Percentiles rank a stretch among this genome's conserved stretches.
Conservation (phyloP, 257 asterid species). For the Lantana camara region DNA sequence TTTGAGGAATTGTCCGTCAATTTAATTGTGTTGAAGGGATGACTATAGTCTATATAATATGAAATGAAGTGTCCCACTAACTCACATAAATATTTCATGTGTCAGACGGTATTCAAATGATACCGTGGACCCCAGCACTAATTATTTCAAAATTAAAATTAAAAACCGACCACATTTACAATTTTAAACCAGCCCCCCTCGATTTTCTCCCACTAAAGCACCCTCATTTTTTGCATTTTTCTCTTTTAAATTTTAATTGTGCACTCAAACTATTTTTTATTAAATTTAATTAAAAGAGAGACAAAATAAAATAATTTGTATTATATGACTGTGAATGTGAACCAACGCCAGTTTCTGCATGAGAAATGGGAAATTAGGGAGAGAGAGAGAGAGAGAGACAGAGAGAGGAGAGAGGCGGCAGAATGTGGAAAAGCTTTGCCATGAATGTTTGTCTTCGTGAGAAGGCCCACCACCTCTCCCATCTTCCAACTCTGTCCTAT, state of each 20-base stretch:
- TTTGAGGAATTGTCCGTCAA: no score
- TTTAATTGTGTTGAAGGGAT: no score
- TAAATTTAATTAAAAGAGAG: no score
- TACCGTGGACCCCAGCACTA: no score
- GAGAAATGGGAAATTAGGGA: neutral
- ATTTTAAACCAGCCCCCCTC: neutral
- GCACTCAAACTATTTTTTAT: no score
- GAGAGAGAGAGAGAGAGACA: neutral
- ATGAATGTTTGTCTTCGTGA: constrained; percentile 38
- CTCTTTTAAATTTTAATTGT: neutral
- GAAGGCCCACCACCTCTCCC: constrained; percentile 27
- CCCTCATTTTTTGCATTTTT: neutral
- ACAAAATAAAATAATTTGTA: no score
- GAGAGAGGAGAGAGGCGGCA: neutral
- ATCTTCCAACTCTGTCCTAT: constrained; percentile 26
- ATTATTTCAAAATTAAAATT: no score
- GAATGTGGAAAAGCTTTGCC: constrained; percentile 23
- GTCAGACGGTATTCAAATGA: no score
- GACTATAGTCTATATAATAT: no score
- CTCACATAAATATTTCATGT: no score
- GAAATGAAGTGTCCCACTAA: no score
- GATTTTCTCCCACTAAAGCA: neutral
- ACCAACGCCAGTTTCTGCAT: neutral
- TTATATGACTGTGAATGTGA: neutral
- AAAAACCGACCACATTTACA: neutral